Percentiles rank a stretch among this genome's conserved stretches.
Conservation (phyloP, 257 asterid species). For the Vinca minor region DNA sequence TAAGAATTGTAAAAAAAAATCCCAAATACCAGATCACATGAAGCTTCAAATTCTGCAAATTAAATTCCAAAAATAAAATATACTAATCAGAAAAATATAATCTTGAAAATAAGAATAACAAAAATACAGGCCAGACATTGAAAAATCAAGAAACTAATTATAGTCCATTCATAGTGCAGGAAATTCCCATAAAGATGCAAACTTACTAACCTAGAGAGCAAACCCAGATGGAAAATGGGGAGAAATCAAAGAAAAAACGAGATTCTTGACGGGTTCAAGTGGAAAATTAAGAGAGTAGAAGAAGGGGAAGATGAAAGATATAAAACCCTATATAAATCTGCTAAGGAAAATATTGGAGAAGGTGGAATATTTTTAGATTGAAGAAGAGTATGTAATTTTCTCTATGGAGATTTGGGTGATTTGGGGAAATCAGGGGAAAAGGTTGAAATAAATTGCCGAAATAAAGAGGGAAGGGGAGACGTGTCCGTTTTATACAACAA, state of each 20-base stretch:
- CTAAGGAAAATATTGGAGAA: not conserved
- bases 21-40: not conserved
- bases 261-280: not conserved
- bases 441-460: too few relatives aligned
- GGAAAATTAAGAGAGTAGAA: not conserved
- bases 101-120: not conserved
- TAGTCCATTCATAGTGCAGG: not conserved
- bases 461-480: not conserved
- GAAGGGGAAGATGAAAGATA: not conserved
- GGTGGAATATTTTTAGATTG: constrained; percentile 5
- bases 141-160: not conserved
- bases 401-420: not conserved
- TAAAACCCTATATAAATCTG: not conserved
- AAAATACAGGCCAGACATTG: not conserved
- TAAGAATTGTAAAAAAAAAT: not conserved
- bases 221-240: constrained; percentile 3
- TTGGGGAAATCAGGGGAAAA: too few relatives aligned
- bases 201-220: not conserved
- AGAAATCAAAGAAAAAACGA: not conserved
- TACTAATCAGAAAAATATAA: not conserved
- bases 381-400: not conserved
- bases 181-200: not conserved
- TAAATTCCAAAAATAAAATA: not conserved
- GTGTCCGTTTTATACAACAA: not conserved
- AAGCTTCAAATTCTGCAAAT: constrained; percentile 8